Base-by-base conservation (phyloP, 2,329 filamentous ascomycete genomes). In the Penicillium sclerotigenum region DNA sequence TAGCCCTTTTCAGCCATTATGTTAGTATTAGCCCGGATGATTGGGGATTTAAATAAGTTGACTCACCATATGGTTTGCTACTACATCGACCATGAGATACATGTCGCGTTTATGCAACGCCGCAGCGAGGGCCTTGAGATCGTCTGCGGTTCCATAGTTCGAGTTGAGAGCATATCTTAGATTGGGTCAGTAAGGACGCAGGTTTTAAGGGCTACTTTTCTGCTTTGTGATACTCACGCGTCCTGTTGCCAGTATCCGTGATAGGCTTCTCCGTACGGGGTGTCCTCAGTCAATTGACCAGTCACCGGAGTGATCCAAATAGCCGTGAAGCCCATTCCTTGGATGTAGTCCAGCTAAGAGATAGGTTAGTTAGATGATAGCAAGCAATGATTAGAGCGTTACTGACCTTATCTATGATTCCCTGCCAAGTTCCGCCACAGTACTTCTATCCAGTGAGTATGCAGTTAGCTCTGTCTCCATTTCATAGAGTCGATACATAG, bases 41-140 rank as follows among this genome's bases (percentile, higher is more conserved):
- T 37, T 8, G 16, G 36, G 14, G 20, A 38, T 24, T 1, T 28
- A 0, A 9, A 5, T 20, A 4, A 8, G 6, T 43, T 11, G 2
- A 33, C 48, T 28, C 29, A 63, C 62, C 62, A 64, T 60, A 26
- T 64, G 56, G 22, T 64, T 64, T 20, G 62, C 61, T 3, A 85
- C 82, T 1, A 85, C 73, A 58, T 86, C 83, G 2, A 86, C 75
- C 83, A 86, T 86, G 36, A 86, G 71, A 61, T 83, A 83, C 82
- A 85, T 86, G 16, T 71, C 77, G 4, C 82, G 75, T 18, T 71
- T 68, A 63, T 87, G 84, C 1, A 85, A 70, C 2, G 80, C 83
- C 22, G 73, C 70, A 1, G 84, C 77, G 7, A 89, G 77, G 5
- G 75, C 78, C 60, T 80, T 79, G 54, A 89, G 75, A 61, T 89